These are phyloP conservation scores for Diddensiella caesifluorescens DNA, from an alignment of 805 yeast species.

Conservation along the genomic window DNA sequence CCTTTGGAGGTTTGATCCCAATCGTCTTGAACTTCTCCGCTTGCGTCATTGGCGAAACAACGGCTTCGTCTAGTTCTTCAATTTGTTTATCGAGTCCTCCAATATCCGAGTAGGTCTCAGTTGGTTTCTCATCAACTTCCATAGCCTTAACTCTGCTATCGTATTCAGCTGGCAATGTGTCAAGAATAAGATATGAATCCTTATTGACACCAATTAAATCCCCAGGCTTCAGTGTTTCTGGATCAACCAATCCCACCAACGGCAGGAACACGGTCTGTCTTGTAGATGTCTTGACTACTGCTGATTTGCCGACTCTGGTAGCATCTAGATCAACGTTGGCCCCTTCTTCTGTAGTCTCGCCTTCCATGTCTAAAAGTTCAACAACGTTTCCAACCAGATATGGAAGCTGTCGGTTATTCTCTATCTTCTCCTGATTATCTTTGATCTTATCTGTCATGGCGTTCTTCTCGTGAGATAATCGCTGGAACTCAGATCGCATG, in stretches of 20 bases:
- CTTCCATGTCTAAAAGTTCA: slow-evolving; percentile 85
- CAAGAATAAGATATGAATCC: slow-evolving; percentile 88
- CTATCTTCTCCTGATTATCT: slow-evolving; percentile 93
- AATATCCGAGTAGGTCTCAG: slow-evolving; percentile 93
- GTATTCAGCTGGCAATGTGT: slow-evolving; percentile 93
- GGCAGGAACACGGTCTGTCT: slow-evolving; percentile 97
- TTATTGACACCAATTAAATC: slow-evolving; percentile 97
- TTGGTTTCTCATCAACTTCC: slow-evolving; percentile 99
- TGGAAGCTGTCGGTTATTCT: slow-evolving; percentile 92
- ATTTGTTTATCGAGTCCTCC: slow-evolving; percentile 98
- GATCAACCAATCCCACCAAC: slow-evolving; percentile 90
- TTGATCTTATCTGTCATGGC: slow-evolving; percentile 91
- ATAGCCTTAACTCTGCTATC: slow-evolving; percentile 97
- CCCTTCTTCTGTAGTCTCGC: slow-evolving; percentile 73
- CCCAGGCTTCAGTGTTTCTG: slow-evolving; percentile 88
- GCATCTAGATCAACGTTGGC: slow-evolving; percentile 93
- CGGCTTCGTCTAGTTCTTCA: slow-evolving; percentile 97
- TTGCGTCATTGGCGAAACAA: slow-evolving; percentile 96
- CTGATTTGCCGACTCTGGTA: slow-evolving; percentile 89
- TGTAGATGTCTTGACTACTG: slow-evolving; percentile 95
- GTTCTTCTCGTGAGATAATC: slow-evolving; percentile 86
- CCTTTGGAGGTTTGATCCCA: slow-evolving; percentile 97
- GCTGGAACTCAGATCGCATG: slow-evolving; percentile 85
- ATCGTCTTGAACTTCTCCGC: slow-evolving; percentile 90
- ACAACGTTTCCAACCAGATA: slow-evolving; percentile 95